phyloP scores from a whole-genome alignment of 169 alveolate genomes.

The Amoebophrya sp. region DNA sequence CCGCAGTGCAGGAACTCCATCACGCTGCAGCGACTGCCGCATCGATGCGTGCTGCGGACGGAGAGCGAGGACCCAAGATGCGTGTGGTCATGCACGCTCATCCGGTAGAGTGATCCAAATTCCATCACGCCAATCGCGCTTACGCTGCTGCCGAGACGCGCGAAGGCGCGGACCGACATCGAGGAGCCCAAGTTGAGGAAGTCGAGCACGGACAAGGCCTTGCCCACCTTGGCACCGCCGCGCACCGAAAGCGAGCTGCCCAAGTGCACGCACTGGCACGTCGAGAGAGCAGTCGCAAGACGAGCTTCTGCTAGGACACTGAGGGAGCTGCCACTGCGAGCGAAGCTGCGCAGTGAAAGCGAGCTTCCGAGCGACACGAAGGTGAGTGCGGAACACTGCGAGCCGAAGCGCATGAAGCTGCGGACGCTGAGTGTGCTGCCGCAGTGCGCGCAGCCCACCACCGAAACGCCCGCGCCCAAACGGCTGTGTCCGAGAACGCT shows the following conservation, averaged over 20 bases:
- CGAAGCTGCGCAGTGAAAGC: neutral
- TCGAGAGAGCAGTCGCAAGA: neutral
- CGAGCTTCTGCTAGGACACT: neutral
- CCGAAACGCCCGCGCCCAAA: neutral
- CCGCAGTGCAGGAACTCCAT: neutral
- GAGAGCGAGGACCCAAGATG: conserved; percentile 29
- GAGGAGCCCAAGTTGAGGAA: neutral
- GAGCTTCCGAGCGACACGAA: neutral
- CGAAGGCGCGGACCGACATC: neutral
- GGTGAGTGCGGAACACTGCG: neutral
- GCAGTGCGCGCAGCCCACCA: neutral
- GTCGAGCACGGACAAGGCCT: conserved; percentile 10
- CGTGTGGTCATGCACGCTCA: neutral
- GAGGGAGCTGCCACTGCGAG: conserved; percentile 27
- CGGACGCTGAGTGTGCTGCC: conserved; percentile 13
- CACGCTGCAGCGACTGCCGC: neutral
- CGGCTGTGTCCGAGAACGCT: neutral
- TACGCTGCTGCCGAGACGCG: neutral
- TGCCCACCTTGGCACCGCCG: neutral
- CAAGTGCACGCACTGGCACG: neutral
- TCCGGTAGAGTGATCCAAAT: neutral
- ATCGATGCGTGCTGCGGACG: neutral
- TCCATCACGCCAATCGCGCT: neutral
- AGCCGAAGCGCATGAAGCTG: neutral
- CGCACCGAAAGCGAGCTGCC: conserved; percentile 21